phyloP scores from a whole-genome alignment of 2,329 filamentous ascomycete species.

The Meredithiella fracta region DNA sequence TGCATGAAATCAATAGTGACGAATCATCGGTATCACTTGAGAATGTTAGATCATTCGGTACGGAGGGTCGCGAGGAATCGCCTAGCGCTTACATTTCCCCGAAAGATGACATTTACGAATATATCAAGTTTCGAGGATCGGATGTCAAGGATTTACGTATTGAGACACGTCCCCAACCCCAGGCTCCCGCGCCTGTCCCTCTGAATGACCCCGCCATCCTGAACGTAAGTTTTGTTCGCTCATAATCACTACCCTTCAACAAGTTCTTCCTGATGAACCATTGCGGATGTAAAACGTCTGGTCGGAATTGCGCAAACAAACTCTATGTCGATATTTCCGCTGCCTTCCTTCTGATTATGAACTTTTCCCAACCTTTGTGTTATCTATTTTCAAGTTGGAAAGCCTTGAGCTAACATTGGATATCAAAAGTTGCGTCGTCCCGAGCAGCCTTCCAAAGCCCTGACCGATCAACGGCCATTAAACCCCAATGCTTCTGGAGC shows the following conservation, averaged over 20 bases:
- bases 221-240: conserved; percentile 54
- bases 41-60: conserved; percentile 87
- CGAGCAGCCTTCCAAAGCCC: neutral
- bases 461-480: neutral
- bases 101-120: conserved; percentile 85
- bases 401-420: neutral
- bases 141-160: conserved; percentile 97
- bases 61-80: conserved; percentile 79
- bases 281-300: conserved; percentile 86
- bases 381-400: neutral
- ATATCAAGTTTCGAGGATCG: conserved; percentile 94
- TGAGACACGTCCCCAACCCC: conserved; percentile 46
- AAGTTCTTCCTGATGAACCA: conserved; percentile 61
- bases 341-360: conserved; percentile 95
- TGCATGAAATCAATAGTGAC: conserved; percentile 97
- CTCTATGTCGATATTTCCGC: conserved; percentile 92
- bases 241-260: conserved; percentile 14
- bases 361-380: neutral
- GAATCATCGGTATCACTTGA: conserved; percentile 92
- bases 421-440: conserved; percentile 14
- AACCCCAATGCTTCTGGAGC: conserved; percentile 7
- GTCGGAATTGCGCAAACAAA: conserved; percentile 84
- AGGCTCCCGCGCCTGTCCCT: conserved; percentile 56
- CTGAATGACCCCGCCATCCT: conserved; percentile 94
- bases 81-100: conserved; percentile 38